phyloP scores from a whole-genome alignment of 2,329 filamentous ascomycete species.

The Aspergillus terreus region DNA sequence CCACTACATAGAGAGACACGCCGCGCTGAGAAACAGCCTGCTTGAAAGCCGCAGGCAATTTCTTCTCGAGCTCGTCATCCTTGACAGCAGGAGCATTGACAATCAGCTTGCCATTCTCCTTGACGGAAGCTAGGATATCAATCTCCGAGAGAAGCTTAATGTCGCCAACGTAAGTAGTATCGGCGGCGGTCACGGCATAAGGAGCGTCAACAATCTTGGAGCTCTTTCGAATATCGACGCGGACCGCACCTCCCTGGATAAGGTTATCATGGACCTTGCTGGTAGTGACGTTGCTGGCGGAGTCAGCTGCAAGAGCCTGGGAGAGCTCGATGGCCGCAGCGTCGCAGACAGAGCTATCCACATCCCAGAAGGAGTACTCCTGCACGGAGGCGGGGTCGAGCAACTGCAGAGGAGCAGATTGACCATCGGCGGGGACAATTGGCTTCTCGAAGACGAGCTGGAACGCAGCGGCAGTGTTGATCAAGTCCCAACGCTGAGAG shows the following conservation, averaged over 20 bases:
- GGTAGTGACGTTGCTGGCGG: constrained; percentile 58
- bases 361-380: constrained; percentile 93
- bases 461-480: constrained; percentile 43
- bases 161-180: constrained; percentile 74
- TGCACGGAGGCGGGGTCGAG: constrained; percentile 57
- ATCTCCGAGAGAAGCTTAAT: constrained; percentile 76
- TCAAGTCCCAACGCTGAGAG: constrained; percentile 60
- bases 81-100: constrained; percentile 76
- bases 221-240: constrained; percentile 81
- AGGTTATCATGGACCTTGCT: constrained; percentile 61
- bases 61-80: constrained; percentile 85
- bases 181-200: constrained; percentile 74
- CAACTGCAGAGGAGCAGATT: constrained; percentile 47
- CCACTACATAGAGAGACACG: constrained; percentile 70
- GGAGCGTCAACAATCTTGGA: constrained; percentile 79
- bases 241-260: constrained; percentile 69
- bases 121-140: constrained; percentile 67
- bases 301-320: constrained; percentile 58
- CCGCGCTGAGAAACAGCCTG: constrained; percentile 68
- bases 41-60: constrained; percentile 66
- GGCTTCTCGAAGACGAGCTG: constrained; percentile 43
- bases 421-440: constrained; percentile 33
- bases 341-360: constrained; percentile 68
- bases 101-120: constrained; percentile 67
- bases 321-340: constrained; percentile 61